Base-by-base conservation (phyloP, 1,284 basidiomycete species). In the Rhodofomes roseus region DNA sequence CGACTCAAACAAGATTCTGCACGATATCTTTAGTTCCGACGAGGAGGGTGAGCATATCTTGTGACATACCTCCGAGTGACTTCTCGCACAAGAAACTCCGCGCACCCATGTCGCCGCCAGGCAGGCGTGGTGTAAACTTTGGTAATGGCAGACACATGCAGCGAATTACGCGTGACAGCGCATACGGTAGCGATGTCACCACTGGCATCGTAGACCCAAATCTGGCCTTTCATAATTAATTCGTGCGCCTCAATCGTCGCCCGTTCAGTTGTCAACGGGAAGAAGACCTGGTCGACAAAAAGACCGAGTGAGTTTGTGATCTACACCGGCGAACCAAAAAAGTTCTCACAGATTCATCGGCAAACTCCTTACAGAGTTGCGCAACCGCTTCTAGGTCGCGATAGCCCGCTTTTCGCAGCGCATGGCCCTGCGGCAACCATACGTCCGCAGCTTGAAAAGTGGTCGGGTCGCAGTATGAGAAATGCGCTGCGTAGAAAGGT, bases 71-170 rank as follows among this genome's bases (percentile, higher is more conserved):
- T 71, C 23, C 68, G 66, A 51, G 77, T 78, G 44, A 81, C 80
- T 59, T 72, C 68, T 43, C 77, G 72, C 16, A 82, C 80, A 25
- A 82, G 72, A 57, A 73, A 70, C 63, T 80, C 78, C 8, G 80
- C 81, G 64, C 76, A 81, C 5, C 80, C 78, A 25, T 70, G 66
- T n/a, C 76, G 71, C 60, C 80, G 72, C 72, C 71, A 79, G 37
- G 65, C 63, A 4, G 76, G 75, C 14, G 73, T 73, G 16, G 81
- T 81, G 68, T 77, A 81, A 6, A 82, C 80, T 66, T 81, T 82
- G 44, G 79, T 81, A 66, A 82, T 78, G 16, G 78, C 79, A 25
- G 76, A 75, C 22, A 80, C 76, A 43, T 72, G 71, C 51, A 75
- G 70, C 9, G 77, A 77, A 60, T 72, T 74, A 22, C 81, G 78